A percentile compares a stretch with the other conserved stretches of the same genome.
Conservation (phyloP, 1,284 basidiomycete species). For the Uromyces viciae-fabae region DNA sequence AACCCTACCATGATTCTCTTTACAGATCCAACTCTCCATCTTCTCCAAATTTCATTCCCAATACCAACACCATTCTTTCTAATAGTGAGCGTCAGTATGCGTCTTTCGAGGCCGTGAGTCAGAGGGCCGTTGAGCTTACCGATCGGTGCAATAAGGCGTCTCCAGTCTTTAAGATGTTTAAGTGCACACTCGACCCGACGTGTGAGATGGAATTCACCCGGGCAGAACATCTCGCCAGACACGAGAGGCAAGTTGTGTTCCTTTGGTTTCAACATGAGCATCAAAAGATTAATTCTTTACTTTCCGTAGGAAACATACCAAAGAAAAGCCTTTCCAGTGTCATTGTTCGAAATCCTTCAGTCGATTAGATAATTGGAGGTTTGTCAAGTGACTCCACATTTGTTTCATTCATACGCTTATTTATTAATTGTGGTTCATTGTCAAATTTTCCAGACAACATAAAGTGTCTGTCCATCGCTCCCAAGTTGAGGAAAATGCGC, state of each 20-base stretch:
- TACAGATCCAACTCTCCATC: background rate
- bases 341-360: conserved; percentile 39
- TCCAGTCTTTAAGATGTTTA: conserved; percentile 37
- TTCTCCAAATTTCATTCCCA: background rate
- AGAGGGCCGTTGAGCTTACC: background rate
- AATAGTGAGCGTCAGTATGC: background rate
- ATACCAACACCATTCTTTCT: background rate
- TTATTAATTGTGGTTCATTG: too few species aligned
- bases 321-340: conserved; percentile 41
- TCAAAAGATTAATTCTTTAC: background rate
- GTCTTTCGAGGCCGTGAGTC: background rate
- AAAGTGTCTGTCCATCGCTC: conserved; percentile 33
- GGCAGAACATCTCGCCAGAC: conserved; percentile 38
- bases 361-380: conserved; percentile 44
- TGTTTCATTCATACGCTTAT: background rate
- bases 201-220: conserved; percentile 43
- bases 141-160: background rate
- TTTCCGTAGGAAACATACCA: conserved; percentile 27
- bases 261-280: background rate
- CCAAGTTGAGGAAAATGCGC: background rate
- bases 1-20: background rate
- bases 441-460: conserved; percentile 36
- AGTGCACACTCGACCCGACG: conserved; percentile 34
- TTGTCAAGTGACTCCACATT: too few species aligned
- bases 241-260: conserved; percentile 16